These are phyloP conservation scores for Deakozyma indianensis DNA, from an alignment of 805 yeast species.

Conservation along the genomic window DNA sequence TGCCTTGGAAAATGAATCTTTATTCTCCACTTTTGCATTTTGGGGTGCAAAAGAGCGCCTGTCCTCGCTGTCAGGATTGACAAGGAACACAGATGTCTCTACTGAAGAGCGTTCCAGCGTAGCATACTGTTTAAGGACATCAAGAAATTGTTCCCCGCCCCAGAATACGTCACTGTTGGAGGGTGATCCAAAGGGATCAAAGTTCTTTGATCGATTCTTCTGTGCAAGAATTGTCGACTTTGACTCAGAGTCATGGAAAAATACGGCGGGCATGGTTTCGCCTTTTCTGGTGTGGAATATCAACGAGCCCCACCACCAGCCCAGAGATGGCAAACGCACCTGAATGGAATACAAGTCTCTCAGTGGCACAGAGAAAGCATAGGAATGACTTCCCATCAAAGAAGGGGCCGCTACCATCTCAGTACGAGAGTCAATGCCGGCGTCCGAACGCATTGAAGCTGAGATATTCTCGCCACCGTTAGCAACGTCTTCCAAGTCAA, in stretches of 20 bases:
- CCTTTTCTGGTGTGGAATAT: slow-evolving; percentile 50
- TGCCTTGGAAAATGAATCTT: slow-evolving; percentile 29
- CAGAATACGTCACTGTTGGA: slow-evolving; percentile 38
- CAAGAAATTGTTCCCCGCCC: slow-evolving; percentile 80
- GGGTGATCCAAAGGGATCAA: slow-evolving; percentile 53
- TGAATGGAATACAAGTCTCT: slow-evolving; percentile 62
- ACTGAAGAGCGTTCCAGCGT: slow-evolving; percentile 54
- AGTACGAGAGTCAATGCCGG: slow-evolving; percentile 13
- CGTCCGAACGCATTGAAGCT: slow-evolving; percentile 5
- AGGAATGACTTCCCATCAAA: slow-evolving; percentile 37
- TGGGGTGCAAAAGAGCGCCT: slow-evolving; percentile 41
- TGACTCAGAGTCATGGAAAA: slow-evolving; percentile 84
- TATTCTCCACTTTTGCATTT: slow-evolving; percentile 24
- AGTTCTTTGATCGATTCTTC: slow-evolving; percentile 42
- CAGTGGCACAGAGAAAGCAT: slow-evolving; percentile 53
- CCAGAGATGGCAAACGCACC: slow-evolving; percentile 67
- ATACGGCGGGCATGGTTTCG: slow-evolving; percentile 63
- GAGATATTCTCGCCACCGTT: neutral
- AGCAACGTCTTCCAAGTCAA: slow-evolving; percentile 29
- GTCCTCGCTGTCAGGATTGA: slow-evolving; percentile 66
- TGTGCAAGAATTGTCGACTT: slow-evolving; percentile 58
- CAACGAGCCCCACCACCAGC: slow-evolving; percentile 88
- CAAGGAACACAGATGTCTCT: slow-evolving; percentile 57
- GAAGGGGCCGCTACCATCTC: slow-evolving; percentile 38
- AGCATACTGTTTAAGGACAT: slow-evolving; percentile 37